Base-by-base conservation (phyloP, 495 filamentous ascomycete species). In the Talaromyces borbonicus region DNA sequence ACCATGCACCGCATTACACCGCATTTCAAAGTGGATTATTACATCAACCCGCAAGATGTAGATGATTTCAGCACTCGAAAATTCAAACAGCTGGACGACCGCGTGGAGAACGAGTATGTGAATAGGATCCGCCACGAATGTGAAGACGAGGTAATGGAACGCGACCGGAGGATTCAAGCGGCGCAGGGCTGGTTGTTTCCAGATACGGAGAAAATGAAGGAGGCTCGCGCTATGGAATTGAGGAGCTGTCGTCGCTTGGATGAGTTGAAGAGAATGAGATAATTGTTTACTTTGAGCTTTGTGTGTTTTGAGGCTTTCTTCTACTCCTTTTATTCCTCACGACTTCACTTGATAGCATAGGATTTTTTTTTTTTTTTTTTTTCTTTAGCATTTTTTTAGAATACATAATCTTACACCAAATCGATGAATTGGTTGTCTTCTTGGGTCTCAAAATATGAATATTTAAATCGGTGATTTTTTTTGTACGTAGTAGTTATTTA, bases 171-270 rank as follows among this genome's bases (percentile, higher is more conserved):
- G 64, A 65, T 79, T 33, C 77, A 95, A 41, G 84, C 85, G 24
- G 90, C 92, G 2, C 79, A 84, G 55, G 90, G 92, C 9, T 95
- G 87, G 84, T 89, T 97, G 55, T 86, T 77, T 63, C 75, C 73
- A 31, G 87, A 95, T 58, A 66, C 71, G 26, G 80, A 81, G 43
- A 86, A 86, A 72, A 78, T 95, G 80, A 69, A 75, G 49, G 60
- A 67, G 48, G 83, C 83, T 20, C 65, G 75, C 30, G 66, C 69
- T 4, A 73, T 84, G 69, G 73, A 80, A 47, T 64, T 78, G 63
- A 72, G 66, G 60, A 74, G 62, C 51, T 84, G 80, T 58, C 59
- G 56, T 53, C 67, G 64, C 47, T 54, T 81, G 50, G 65, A 74
- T 39, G 54, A 66, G 35, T 54, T 78, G 52, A 65, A 60, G 42